Evolutionary conservation across 129 eudicot genomes (phyloP), one percentile per base, ranked within the genome.

Genomic region (Flaveria bidentis): DNA sequence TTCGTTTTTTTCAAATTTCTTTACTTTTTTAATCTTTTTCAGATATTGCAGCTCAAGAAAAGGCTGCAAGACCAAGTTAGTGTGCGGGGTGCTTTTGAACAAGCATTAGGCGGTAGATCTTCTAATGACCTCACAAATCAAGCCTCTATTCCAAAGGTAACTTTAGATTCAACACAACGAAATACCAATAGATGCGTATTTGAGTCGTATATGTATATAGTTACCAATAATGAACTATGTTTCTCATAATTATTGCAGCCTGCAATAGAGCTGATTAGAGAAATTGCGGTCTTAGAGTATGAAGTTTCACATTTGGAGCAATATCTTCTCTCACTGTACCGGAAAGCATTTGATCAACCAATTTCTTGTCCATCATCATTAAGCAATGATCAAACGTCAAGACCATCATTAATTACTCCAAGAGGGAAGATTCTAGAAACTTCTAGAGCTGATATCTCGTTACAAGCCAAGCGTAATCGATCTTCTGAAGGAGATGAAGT

Each of bases 301-400:
- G 96, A 92, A 85, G 97, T 92, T 55, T 81, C 82, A 73, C 89
- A 89, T 79, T 82, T 92, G 89, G 97, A 92, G 82, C 97, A 87
- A 44, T 84, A 92, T 81, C 97, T 92, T 87, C 92, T 92, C 70
- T 89, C 97, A 3, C 75, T 89, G 23, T 92, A 92, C 78, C 84
- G 96, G 53, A 85, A 89, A 80, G 89, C 96, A 62, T 92, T 87
- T 79, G 90, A 87, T 84, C 90, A 87, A 78, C 89, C 84, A 76
- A 25, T 69, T 30, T 85, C 93, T 42, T 80, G 88, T 67, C 26
- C 82, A 62, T 87, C 96, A 69, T 89, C 94, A 23, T 60, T 84
- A 23, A 76, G 78, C 23, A 88, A 88, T 50, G 78, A 74, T 53
- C 84, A 78, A 36, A 61, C 3, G 76, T 47, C 64, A 50, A 87